These are phyloP conservation scores for Leccinum disarticulatum DNA, from an alignment of 768 basidiomycete species.

Conservation along the genomic window DNA sequence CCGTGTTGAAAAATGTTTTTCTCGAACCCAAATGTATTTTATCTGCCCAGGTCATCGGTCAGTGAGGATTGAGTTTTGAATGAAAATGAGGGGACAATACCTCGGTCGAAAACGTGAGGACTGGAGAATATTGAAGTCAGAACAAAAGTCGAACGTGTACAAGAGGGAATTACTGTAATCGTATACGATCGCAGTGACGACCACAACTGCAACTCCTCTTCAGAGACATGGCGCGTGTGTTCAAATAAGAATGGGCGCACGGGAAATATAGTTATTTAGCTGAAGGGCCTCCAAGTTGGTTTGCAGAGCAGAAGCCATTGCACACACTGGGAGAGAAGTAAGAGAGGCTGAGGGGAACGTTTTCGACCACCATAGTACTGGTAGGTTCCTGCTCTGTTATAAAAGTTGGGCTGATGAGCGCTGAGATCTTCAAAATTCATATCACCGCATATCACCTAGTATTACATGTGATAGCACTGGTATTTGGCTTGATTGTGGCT, in stretches of 20 bases:
- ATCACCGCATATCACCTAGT: too few species aligned
- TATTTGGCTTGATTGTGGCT: too few species aligned
- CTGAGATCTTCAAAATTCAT: too few species aligned
- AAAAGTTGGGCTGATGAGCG: too few species aligned
- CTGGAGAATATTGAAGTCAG: background rate
- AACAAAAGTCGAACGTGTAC: background rate
- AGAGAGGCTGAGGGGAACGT: too few species aligned
- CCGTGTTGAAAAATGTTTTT: too few species aligned
- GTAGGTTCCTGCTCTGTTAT: background rate
- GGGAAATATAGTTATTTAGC: background rate
- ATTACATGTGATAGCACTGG: too few species aligned
- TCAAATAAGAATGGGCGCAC: background rate
- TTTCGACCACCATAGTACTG: background rate
- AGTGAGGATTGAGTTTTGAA: too few species aligned
- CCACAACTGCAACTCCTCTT: background rate
- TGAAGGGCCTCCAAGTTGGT: too few species aligned
- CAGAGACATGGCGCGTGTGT: background rate
- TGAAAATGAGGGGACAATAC: background rate
- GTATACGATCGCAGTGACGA: background rate
- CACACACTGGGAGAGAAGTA: background rate
- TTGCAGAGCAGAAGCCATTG: background rate
- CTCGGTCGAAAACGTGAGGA: constrained; percentile 12
- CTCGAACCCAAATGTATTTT: constrained; percentile 13
- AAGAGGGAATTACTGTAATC: background rate
- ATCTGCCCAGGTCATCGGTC: too few species aligned